Percentiles rank a stretch among this genome's conserved stretches.
Conservation (phyloP, 768 basidiomycete genomes). For the Collybiopsis confluens region DNA sequence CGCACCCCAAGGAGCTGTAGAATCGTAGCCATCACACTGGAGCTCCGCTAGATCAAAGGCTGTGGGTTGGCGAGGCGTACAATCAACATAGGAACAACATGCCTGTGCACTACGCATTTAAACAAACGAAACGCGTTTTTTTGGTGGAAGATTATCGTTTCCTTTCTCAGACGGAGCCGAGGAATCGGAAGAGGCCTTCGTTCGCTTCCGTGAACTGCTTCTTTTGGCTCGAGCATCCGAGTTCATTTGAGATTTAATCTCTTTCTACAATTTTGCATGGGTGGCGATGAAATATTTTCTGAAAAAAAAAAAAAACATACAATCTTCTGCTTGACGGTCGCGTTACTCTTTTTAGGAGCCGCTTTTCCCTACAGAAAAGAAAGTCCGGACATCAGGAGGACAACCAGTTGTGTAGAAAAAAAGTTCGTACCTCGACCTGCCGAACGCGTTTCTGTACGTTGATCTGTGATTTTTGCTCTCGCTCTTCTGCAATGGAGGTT, state of each 20-base stretch:
- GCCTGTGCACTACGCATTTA: not conserved
- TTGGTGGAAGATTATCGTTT: not conserved
- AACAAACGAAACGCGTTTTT: conserved; percentile 6
- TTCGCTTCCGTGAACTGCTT: not conserved
- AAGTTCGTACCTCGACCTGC: conserved; percentile 27
- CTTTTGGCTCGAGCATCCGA: conserved; percentile 1
- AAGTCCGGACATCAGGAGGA: not conserved
- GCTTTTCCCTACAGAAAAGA: not conserved
- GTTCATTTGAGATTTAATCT: conserved; percentile 1
- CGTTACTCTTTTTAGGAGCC: not conserved
- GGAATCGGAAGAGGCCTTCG: not conserved
- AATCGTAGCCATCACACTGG: too few relatives aligned
- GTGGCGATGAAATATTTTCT: not conserved
- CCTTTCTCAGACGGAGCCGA: not conserved
- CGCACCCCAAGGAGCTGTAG: too few relatives aligned
- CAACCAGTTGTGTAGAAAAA: not conserved
- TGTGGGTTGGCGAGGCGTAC: not conserved
- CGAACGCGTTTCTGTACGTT: conserved; percentile 37
- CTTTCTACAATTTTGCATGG: not conserved
- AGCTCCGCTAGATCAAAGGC: not conserved
- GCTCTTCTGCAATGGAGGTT: conserved; percentile 37
- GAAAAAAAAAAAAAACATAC: not conserved
- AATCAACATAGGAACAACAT: not conserved
- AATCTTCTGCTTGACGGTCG: not conserved
- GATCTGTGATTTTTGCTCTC: conserved; percentile 39